These are phyloP conservation scores for Cryptococcus neoformans DNA, from an alignment of 1,284 basidiomycete genomes.

Conservation along the genomic window DNA sequence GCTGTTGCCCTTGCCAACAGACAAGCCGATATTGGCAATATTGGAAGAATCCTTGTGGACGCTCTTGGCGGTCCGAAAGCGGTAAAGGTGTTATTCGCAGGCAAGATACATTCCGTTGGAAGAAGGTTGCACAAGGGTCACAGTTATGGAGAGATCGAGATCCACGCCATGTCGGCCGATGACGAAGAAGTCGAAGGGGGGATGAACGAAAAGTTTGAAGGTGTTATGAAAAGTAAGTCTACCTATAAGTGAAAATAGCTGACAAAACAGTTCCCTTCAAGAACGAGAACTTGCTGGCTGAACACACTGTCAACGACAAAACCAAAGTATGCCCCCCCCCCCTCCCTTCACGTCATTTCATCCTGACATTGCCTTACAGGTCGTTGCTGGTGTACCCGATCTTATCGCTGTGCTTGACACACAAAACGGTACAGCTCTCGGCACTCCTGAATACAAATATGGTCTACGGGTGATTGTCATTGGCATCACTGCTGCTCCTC, in stretches of 20 bases:
- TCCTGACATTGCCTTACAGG: constrained; percentile 16
- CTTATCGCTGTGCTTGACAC: constrained; percentile 59
- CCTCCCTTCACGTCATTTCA: background rate
- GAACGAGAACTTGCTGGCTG: constrained; percentile 58
- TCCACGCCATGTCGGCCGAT: constrained; percentile 53
- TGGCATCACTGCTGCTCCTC: constrained; percentile 58
- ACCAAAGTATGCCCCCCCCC: constrained; percentile 25
- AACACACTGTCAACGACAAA: constrained; percentile 48
- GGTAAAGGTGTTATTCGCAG: constrained; percentile 56
- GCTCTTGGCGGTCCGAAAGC: constrained; percentile 56
- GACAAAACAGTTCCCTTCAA: constrained; percentile 54
- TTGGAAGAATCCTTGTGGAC: constrained; percentile 49
- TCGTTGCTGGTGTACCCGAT: constrained; percentile 58
- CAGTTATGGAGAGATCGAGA: constrained; percentile 55
- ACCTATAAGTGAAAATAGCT: too few species aligned
- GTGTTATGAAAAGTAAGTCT: constrained; percentile 22
- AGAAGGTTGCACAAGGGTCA: constrained; percentile 55
- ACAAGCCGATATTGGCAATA: constrained; percentile 38
- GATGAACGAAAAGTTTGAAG: constrained; percentile 18
- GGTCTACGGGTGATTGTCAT: constrained; percentile 59
- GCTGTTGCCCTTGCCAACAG: constrained; percentile 52
- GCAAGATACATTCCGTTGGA: constrained; percentile 57
- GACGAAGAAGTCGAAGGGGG: constrained; percentile 49
- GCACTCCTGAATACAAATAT: constrained; percentile 57
- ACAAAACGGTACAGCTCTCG: constrained; percentile 57